Evolutionary conservation across 2,329 filamentous ascomycete species (phyloP), one percentile per base, ranked within the genome.

Genomic region (Xylaria sp.): DNA sequence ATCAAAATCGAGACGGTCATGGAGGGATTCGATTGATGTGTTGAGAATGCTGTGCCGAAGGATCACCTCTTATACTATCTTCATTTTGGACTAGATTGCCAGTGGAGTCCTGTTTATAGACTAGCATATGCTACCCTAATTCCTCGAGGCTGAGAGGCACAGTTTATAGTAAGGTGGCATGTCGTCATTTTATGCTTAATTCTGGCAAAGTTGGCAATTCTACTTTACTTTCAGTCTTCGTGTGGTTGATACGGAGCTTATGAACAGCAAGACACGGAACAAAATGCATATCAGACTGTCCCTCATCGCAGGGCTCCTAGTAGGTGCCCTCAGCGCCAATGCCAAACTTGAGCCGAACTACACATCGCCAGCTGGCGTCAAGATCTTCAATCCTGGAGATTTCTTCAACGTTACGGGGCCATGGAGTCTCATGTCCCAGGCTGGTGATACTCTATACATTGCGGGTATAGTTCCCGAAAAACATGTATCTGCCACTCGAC

Each of bases 361-460:
- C 60, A 77, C 75, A 5, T 78, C 76, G 2, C 68, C 70, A 10
- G 70, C 76, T 1, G 76, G 76, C 2, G 74, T 77, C 9, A 67
- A 74, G 46, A 74, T 78, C 49, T 77, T 73, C 68, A 77, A 78
- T 62, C 76, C 76, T 1, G 67, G 71, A 1, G 53, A 59, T 13
- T 74, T 77, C 44, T 78, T 77, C 71, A 67, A 69, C 28, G 66
- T 72, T 2, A 78, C 76, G 0, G 76, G 76, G 0, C 73, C 76
- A 9, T 77, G 75, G 75, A 78, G 76, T 59, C 10, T 78, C 20
- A 78, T 78, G 73, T 76, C 76, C 11, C 71, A 71, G 28, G 76
- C 76, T 3, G 76, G 75, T 7, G 64, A 75, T n/a, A 77, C 69
- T 2, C 66, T 79, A 2, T 79, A 78, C 68, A 74, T 79, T 53